Conservation (phyloP, 2,329 filamentous ascomycete species). For the Botryosphaeria dothidea region DNA sequence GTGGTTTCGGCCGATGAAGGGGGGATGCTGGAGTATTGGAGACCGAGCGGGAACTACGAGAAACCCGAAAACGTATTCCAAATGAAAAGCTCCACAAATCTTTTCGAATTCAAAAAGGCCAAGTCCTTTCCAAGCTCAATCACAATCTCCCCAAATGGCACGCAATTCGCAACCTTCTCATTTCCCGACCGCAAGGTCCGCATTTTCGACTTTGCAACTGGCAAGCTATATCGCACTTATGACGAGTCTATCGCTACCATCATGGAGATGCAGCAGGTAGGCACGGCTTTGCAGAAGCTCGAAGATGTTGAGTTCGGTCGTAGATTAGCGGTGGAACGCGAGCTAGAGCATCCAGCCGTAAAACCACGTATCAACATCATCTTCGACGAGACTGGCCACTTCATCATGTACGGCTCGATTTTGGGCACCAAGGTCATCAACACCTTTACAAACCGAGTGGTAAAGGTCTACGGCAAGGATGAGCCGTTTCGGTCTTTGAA, state of each 20-base stretch:
- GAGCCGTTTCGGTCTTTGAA: slow-evolving; percentile 84
- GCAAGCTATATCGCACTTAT: slow-evolving; percentile 87
- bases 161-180: slow-evolving; percentile 85
- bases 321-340: slow-evolving; percentile 80
- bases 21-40: slow-evolving; percentile 98
- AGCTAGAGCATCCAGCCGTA: slow-evolving; percentile 71
- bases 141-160: slow-evolving; percentile 81
- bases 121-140: slow-evolving; percentile 82
- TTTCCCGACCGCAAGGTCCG: slow-evolving; percentile 92
- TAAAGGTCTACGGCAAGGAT: slow-evolving; percentile 87
- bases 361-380: slow-evolving; percentile 78
- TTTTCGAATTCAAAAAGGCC: slow-evolving; percentile 95
- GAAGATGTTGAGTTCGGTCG: slow-evolving; percentile 93
- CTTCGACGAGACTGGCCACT: slow-evolving; percentile 95
- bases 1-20: slow-evolving; percentile 85
- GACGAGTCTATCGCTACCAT: slow-evolving; percentile 90
- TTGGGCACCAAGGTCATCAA: slow-evolving; percentile 94
- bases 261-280: slow-evolving; percentile 95
- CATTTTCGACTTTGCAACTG: slow-evolving; percentile 87
- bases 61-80: slow-evolving; percentile 91
- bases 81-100: slow-evolving; percentile 88
- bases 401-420: slow-evolving; percentile 91
- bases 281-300: slow-evolving; percentile 75
- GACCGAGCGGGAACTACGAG: slow-evolving; percentile 75
- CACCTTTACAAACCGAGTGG: slow-evolving; percentile 87